phyloP scores from a whole-genome alignment of 331 rosid species.

The Malus hybrid region DNA sequence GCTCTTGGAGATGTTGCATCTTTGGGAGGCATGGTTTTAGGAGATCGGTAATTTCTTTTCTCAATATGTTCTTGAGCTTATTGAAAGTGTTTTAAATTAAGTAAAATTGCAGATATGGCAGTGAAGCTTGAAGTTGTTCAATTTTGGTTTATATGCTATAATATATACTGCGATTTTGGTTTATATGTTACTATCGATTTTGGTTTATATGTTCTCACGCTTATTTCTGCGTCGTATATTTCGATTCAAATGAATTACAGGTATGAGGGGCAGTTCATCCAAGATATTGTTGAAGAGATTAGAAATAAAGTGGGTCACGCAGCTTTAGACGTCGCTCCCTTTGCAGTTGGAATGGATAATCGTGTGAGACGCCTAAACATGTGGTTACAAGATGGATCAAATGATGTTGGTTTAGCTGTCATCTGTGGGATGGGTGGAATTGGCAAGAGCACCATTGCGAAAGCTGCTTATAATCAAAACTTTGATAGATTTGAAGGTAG shows the following conservation, averaged over 20 bases:
- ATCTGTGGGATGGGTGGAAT: slow-evolving; percentile 9
- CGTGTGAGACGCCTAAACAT: neutral
- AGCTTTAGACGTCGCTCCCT: neutral
- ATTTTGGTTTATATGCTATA: too few species aligned
- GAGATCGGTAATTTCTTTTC: neutral
- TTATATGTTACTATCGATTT: neutral
- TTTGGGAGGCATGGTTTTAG: too few species aligned
- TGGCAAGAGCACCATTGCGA: slow-evolving; percentile 8
- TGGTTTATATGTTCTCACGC: neutral
- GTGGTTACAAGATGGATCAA: neutral
- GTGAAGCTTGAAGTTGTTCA: too few species aligned
- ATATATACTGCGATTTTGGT: too few species aligned
- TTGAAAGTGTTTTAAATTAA: too few species aligned
- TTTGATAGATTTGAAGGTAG: neutral
- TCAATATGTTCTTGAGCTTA: too few species aligned
- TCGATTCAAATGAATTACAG: neutral
- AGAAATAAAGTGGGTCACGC: neutral
- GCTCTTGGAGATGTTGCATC: too few species aligned
- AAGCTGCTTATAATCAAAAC: neutral
- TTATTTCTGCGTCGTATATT: too few species aligned
- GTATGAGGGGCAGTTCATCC: neutral
- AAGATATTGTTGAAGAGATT: neutral
- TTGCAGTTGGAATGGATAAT: neutral
- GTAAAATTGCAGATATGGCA: too few species aligned
- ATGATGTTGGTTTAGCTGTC: neutral